These are phyloP conservation scores for Xylariaceae sp. DNA, from an alignment of 2,329 filamentous ascomycete genomes.

Conservation along the genomic window DNA sequence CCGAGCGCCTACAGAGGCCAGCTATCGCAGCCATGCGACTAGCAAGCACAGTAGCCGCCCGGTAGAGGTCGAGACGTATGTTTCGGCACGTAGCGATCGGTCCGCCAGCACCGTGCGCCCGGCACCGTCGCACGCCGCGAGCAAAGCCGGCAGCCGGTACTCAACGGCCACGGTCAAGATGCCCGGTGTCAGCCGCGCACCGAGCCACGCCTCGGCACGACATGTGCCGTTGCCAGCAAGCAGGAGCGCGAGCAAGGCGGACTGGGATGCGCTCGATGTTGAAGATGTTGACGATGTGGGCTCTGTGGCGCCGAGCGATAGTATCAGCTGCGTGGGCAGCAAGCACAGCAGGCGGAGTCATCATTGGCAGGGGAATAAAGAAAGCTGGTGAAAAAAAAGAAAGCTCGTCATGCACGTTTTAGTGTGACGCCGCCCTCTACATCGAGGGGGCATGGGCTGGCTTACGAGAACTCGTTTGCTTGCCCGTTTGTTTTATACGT, in stretches of 20 bases:
- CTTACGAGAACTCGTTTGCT: too few relatives aligned
- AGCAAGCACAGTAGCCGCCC: slow-evolving; percentile 14
- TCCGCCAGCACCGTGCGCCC: slow-evolving; percentile 32
- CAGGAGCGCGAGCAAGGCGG: slow-evolving; percentile 8
- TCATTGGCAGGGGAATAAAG: neutral
- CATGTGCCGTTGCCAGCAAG: slow-evolving; percentile 38
- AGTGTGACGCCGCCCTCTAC: too few relatives aligned
- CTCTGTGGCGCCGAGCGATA: slow-evolving; percentile 57
- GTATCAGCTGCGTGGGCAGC: slow-evolving; percentile 57
- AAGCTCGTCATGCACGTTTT: too few relatives aligned
- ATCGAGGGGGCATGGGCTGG: too few relatives aligned
- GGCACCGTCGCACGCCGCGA: slow-evolving; percentile 10
- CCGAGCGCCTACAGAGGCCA: neutral
- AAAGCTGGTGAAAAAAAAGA: neutral
- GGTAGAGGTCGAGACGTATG: slow-evolving; percentile 38
- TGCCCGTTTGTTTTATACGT: too few relatives aligned
- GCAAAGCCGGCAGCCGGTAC: slow-evolving; percentile 10
- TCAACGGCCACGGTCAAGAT: slow-evolving; percentile 6
- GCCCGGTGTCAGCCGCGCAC: slow-evolving; percentile 12
- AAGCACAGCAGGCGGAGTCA: slow-evolving; percentile 19
- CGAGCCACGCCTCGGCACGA: slow-evolving; percentile 27
- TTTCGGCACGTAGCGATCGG: slow-evolving; percentile 38
- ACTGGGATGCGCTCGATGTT: slow-evolving; percentile 25
- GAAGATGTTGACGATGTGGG: slow-evolving; percentile 36
- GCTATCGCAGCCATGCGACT: slow-evolving; percentile 15